These are phyloP conservation scores for Rhipidocladum racemiflorum DNA, from an alignment of 176 grass and related monocot genomes.

Conservation along the genomic window DNA sequence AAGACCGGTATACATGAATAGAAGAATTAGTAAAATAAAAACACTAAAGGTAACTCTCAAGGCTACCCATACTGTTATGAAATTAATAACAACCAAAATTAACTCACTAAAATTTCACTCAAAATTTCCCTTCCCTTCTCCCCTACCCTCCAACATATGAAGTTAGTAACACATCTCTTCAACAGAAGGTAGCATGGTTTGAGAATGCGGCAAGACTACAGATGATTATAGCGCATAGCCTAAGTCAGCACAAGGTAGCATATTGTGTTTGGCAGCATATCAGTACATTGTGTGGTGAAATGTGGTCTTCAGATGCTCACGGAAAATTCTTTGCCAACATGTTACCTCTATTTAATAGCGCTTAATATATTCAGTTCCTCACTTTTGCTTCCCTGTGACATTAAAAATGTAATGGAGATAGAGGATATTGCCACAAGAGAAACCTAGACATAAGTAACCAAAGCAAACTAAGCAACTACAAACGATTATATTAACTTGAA, in stretches of 20 bases:
- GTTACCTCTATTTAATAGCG: not conserved
- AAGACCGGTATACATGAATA: not conserved
- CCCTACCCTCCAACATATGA: not conserved
- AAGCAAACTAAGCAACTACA: slow-evolving; percentile 25
- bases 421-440: not conserved
- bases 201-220: not conserved
- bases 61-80: not conserved
- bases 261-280: not conserved
- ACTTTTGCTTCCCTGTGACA: not conserved
- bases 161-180: not conserved
- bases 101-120: not conserved
- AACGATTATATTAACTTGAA: not conserved
- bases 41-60: not conserved
- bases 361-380: not conserved
- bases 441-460: not conserved
- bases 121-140: not conserved
- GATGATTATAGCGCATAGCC: not conserved
- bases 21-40: not conserved
- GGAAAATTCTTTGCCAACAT: not conserved
- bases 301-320: not conserved
- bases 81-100: not conserved
- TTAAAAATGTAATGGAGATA: not conserved
- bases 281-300: not conserved
- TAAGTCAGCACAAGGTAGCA: no score
- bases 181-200: not conserved